phyloP scores from a whole-genome alignment of 768 basidiomycete species.

The Hortiboletus campestris region DNA sequence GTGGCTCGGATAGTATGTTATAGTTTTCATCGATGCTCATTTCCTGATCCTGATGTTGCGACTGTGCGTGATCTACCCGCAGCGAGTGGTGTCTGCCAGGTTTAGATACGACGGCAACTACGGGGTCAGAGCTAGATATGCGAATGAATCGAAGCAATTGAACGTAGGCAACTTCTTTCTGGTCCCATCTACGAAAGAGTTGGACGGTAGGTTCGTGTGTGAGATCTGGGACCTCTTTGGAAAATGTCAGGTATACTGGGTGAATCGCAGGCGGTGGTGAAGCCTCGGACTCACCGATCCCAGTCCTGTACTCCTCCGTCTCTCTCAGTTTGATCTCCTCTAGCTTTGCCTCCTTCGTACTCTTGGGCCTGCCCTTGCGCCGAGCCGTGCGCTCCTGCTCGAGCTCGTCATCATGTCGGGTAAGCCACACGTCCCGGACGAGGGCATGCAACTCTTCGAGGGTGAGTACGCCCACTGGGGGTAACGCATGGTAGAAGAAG shows the following conservation, averaged over 20 bases:
- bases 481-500: slow-evolving; percentile 75
- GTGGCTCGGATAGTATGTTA: slow-evolving; percentile 28
- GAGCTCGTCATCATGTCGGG: slow-evolving; percentile 66
- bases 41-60: slow-evolving; percentile 17
- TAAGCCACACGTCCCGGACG: slow-evolving; percentile 67
- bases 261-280: background rate
- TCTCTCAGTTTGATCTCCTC: slow-evolving; percentile 73
- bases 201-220: slow-evolving; percentile 68
- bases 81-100: slow-evolving; percentile 56
- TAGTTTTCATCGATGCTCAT: slow-evolving; percentile 32
- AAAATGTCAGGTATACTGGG: background rate
- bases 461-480: slow-evolving; percentile 53
- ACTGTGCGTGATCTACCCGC: slow-evolving; percentile 2
- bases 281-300: slow-evolving; percentile 58
- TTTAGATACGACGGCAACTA: slow-evolving; percentile 49
- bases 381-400: slow-evolving; percentile 58
- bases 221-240: slow-evolving; percentile 72
- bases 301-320: slow-evolving; percentile 71
- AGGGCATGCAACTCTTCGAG: slow-evolving; percentile 66
- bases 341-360: slow-evolving; percentile 58
- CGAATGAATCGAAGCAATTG: slow-evolving; percentile 74
- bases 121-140: slow-evolving; percentile 58
- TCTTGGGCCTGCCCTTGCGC: slow-evolving; percentile 76
- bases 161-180: slow-evolving; percentile 67
- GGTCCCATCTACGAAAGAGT: slow-evolving; percentile 77